Evolutionary conservation across 208 protist genomes (phyloP), one percentile per base, ranked within the genome.

Genomic region (Porcisia hertigi): DNA sequence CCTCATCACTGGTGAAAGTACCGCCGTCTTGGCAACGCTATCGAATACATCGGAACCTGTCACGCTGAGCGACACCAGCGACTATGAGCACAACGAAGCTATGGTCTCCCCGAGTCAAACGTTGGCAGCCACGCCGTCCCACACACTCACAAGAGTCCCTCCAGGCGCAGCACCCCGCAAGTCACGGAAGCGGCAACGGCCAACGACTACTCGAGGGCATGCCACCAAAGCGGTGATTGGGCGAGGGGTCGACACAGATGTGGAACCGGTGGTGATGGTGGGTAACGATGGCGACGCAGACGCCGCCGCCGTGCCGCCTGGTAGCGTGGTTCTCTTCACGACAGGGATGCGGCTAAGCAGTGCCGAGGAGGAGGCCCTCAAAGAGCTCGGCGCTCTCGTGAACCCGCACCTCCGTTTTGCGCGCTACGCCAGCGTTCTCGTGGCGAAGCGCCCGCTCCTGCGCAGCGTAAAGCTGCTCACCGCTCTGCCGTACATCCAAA

Each of bases 391-490:
- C 9, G 73, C 90, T 45, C 39, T 85, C 0, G 74, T 93, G 9
- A 96, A 96, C 71, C 92, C 92, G 5, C 49, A 57, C 14, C 76
- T 88, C 3, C 67, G 72, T 16, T 69, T 86, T 41, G 88, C 84
- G 14, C 34, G 47, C 4, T 64, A 77, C 55, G 89, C 86, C 2
- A 71, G 53, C 9, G 20, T 89, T 18, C 79, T 96, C 16, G 88
- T 94, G 3, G 86, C 83, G 62, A 71, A 86, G 45, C 71, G 65
- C 14, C 88, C 86, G 53, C 86, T 96, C n/a, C 73, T 85, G 71
- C 85, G 92, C 41, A 96, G 92, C 49, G 81, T 96, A 30, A 96
- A 96, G 73, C 80, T 96, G 62, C 80, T 96, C 41, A 91, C 89
- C 0, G 88, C 88, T 30, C 75, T 94, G 45, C 89, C 89, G 1